These are phyloP conservation scores for Syncephalastrum sp. DNA, from an alignment of 371 early-diverging fungal genomes.

Conservation along the genomic window DNA sequence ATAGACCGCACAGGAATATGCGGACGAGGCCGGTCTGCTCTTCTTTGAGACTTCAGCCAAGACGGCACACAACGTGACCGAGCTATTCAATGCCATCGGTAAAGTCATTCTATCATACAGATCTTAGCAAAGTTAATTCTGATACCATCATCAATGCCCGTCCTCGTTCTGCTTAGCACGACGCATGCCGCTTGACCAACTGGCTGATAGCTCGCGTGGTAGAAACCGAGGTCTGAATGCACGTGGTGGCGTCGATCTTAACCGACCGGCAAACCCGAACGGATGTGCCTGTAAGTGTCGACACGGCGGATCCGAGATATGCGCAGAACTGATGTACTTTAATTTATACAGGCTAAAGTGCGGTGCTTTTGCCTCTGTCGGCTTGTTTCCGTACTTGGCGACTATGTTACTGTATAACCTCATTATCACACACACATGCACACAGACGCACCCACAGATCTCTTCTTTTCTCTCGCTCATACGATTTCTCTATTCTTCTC, in stretches of 20 bases:
- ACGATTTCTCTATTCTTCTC: too few species aligned
- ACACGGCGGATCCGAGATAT: too few species aligned
- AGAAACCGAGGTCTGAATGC: conserved; percentile 32
- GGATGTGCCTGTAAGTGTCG: conserved; percentile 50
- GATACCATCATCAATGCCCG: neutral
- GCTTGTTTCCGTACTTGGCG: too few species aligned
- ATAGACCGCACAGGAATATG: conserved; percentile 87
- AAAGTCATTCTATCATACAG: conserved; percentile 7
- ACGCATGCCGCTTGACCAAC: conserved; percentile 48
- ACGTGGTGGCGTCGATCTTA: conserved; percentile 41
- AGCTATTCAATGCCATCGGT: conserved; percentile 89
- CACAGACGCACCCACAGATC: too few species aligned
- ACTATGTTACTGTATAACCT: too few species aligned
- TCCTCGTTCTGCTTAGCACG: conserved; percentile 20
- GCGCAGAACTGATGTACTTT: too few species aligned
- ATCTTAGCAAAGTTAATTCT: neutral
- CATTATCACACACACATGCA: too few species aligned
- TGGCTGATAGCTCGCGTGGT: conserved; percentile 43
- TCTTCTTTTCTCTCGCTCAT: too few species aligned
- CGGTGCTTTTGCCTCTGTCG: too few species aligned
- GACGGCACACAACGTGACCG: conserved; percentile 82
- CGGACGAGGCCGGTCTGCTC: conserved; percentile 80
- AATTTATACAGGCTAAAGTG: too few species aligned
- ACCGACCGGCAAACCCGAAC: conserved; percentile 33
- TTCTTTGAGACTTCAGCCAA: conserved; percentile 96